Conservation (phyloP, 495 filamentous ascomycete species). For the Daldinia vernicosa region DNA sequence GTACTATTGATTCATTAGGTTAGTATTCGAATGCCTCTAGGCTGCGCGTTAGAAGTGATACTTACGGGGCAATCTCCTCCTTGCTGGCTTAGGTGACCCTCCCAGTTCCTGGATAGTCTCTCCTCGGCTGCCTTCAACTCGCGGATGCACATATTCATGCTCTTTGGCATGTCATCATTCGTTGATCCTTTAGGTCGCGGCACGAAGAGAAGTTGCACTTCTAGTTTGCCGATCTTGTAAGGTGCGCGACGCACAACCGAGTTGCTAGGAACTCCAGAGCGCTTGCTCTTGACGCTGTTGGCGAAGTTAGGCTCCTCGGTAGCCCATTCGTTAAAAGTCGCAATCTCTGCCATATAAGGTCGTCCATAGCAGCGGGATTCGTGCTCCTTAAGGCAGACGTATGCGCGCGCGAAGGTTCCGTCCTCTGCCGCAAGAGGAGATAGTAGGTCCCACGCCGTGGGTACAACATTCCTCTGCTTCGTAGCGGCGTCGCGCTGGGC, state of each 20-base stretch:
- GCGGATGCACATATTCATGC: slow-evolving; percentile 92
- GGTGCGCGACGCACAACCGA: slow-evolving; percentile 74
- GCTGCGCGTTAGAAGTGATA: slow-evolving; percentile 34
- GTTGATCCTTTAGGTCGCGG: slow-evolving; percentile 88
- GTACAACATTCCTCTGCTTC: slow-evolving; percentile 62
- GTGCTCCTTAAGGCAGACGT: slow-evolving; percentile 91
- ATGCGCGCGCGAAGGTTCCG: slow-evolving; percentile 91
- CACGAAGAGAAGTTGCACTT: slow-evolving; percentile 91
- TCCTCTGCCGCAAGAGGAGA: slow-evolving; percentile 86
- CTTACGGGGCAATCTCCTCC: slow-evolving; percentile 97
- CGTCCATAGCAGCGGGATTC: slow-evolving; percentile 86
- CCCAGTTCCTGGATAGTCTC: slow-evolving; percentile 74
- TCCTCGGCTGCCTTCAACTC: slow-evolving; percentile 90
- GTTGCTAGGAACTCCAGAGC: slow-evolving; percentile 61
- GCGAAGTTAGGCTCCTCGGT: slow-evolving; percentile 75
- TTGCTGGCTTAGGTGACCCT: slow-evolving; percentile 93
- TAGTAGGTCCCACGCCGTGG: slow-evolving; percentile 85
- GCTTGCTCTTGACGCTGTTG: slow-evolving; percentile 89
- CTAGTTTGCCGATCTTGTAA: slow-evolving; percentile 93
- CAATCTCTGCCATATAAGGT: slow-evolving; percentile 84
- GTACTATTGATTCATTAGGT: slow-evolving; percentile 66
- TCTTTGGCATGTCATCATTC: slow-evolving; percentile 98
- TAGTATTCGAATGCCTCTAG: background rate
- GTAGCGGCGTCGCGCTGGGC: slow-evolving; percentile 73
- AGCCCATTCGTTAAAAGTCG: slow-evolving; percentile 98